Evolutionary conservation across 129 eudicot species (phyloP).

Genomic region (Artemisia argyi): DNA sequence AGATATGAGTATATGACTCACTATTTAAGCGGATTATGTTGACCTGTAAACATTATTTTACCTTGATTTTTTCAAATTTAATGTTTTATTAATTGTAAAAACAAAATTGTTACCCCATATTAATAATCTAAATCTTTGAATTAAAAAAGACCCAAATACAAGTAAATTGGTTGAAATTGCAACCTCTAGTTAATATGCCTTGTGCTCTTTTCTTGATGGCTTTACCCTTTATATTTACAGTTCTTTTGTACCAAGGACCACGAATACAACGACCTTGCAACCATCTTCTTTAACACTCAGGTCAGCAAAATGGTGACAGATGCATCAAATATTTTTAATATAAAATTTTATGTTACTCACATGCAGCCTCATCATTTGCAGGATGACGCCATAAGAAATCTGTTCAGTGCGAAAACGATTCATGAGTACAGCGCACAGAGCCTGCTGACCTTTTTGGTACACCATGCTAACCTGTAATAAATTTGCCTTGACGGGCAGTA

Average conservation of each 20-base stretch:
- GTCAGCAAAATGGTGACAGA: slow-evolving; percentile 36
- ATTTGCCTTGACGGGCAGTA: neutral
- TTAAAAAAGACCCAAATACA: too few species aligned
- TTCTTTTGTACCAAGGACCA: slow-evolving; percentile 72
- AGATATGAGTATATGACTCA: too few species aligned
- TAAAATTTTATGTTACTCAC: neutral
- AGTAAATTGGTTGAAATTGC: too few species aligned
- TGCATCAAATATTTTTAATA: neutral
- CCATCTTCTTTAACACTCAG: slow-evolving; percentile 98
- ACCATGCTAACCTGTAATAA: neutral
- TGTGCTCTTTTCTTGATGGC: slow-evolving; percentile 6
- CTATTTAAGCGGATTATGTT: too few species aligned
- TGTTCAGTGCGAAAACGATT: slow-evolving; percentile 95
- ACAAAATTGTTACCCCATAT: too few species aligned
- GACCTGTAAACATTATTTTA: too few species aligned
- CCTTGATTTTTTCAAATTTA: too few species aligned
- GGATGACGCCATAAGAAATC: slow-evolving; percentile 98
- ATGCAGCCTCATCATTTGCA: slow-evolving; percentile 34
- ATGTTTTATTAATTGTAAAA: too few species aligned
- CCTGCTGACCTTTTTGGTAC: slow-evolving; percentile 92
- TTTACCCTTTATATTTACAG: slow-evolving; percentile 45
- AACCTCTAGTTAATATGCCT: too few species aligned
- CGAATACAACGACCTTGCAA: slow-evolving; percentile 96
- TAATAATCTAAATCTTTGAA: too few species aligned
- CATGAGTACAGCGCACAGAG: slow-evolving; percentile 95